Percentiles rank a stretch among this genome's conserved stretches.
These are phyloP conservation scores for Avena atlantica DNA, from an alignment of 176 grass and related monocot species.

Conservation along the genomic window DNA sequence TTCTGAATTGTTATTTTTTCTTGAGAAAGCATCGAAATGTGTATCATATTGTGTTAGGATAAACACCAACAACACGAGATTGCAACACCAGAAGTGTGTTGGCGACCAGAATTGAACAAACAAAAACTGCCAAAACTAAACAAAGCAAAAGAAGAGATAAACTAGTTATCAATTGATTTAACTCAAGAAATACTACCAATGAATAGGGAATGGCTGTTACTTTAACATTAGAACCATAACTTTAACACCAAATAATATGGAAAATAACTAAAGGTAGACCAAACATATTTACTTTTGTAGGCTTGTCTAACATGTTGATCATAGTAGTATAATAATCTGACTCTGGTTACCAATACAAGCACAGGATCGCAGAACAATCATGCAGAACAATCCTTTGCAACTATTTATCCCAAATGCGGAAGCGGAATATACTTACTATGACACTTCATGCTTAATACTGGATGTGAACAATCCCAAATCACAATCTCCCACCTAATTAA, in stretches of 20 bases:
- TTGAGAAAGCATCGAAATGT: not conserved
- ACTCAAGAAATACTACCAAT: not conserved
- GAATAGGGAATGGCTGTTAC: not conserved
- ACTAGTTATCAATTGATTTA: slow-evolving; percentile 5
- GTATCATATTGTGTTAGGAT: not conserved
- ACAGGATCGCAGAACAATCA: not conserved
- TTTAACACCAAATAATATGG: not conserved
- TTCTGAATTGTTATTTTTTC: not conserved
- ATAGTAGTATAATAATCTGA: not conserved
- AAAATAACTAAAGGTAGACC: not conserved
- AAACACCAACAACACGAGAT: not conserved
- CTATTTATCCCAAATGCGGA: not conserved
- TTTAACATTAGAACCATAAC: not conserved
- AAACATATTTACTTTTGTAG: not conserved
- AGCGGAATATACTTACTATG: not conserved
- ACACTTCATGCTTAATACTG: not conserved
- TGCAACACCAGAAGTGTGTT: not conserved
- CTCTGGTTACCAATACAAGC: not conserved
- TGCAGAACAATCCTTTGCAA: not conserved
- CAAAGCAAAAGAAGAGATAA: not conserved
- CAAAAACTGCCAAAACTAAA: slow-evolving; percentile 8
- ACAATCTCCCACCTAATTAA: not conserved
- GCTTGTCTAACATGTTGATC: not conserved
- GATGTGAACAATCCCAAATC: slow-evolving; percentile 14
- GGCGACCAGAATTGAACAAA: not conserved